phyloP scores from a whole-genome alignment of 371 early-diverging fungal species.

The Dinochytrium kinnereticum region DNA sequence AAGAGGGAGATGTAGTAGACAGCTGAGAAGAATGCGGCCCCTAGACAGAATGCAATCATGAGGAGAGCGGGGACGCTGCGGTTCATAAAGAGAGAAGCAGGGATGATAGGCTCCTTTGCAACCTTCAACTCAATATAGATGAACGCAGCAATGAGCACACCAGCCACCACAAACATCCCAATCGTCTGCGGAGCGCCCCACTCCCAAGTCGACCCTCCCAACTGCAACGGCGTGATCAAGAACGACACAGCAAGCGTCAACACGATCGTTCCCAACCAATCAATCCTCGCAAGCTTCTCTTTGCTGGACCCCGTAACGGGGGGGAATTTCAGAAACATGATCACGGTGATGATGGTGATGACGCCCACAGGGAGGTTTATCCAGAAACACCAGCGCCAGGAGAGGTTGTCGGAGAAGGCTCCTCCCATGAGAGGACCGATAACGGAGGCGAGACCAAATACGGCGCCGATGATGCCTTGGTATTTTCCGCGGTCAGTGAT shows the following conservation, averaged over 20 bases:
- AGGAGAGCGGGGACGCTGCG: conserved; percentile 47
- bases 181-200: conserved; percentile 49
- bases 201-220: conserved; percentile 47
- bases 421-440: conserved; percentile 50
- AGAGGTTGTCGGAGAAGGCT: conserved; percentile 42
- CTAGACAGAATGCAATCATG: conserved; percentile 61
- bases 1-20: conserved; percentile 32
- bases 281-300: conserved; percentile 67
- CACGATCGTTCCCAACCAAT: conserved; percentile 46
- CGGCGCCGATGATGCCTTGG: conserved; percentile 33
- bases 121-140: conserved; percentile 34
- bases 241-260: conserved; percentile 25
- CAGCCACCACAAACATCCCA: conserved; percentile 29
- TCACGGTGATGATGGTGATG: conserved; percentile 54
- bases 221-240: conserved; percentile 45
- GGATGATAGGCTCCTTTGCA: conserved; percentile 51
- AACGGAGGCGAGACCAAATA: conserved; percentile 36
- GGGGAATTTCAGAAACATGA: conserved; percentile 55
- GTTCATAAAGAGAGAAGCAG: conserved; percentile 40
- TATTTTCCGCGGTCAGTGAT: conserved; percentile 30
- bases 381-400: conserved; percentile 54
- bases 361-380: conserved; percentile 62
- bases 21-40: conserved; percentile 57
- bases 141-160: conserved; percentile 33
- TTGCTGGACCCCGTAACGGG: conserved; percentile 17